Evolutionary conservation across 306 rosid genomes (phyloP), one percentile per base, ranked within the genome.

Genomic region (Cucumis cinereus): DNA sequence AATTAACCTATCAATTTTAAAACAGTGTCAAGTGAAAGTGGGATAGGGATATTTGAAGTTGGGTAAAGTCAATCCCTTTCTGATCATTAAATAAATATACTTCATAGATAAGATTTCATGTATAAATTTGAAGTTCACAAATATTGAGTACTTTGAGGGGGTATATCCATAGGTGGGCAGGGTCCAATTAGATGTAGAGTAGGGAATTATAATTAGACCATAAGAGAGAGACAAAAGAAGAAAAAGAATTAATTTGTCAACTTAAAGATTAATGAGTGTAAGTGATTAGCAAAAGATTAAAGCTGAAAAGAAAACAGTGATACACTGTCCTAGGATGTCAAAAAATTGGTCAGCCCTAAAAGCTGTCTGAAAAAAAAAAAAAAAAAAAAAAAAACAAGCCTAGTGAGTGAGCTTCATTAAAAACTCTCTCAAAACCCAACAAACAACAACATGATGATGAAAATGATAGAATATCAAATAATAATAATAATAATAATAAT

Each of bases 311-410:
- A 13, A 54, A 28, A 76, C 79, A 76, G 79, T 76, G 67, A 58
- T 76, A 49, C 73, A 76, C 35, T 61, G 73, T 76, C 79, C 79
- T 60, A 41, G 70, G 47, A 49, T 72, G 79, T 47, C 10, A 61
- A 30, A 61, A 30, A 19, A 12, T 50, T 61, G 45, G 60, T 61
- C 73, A 76, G 79, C 50, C 8, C 8, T 5, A 76, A 76, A 76
- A 47, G 79, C 60, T 41, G 72, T 76, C 73, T 19, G 67, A 75
- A 58, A 75, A 69, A 13, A 10, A 26, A 2, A 2, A 26, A 26
- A 2, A 26, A 26, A 30, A 30, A 30, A 30, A 26, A 76, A 61
- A 76, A 50, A 19, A 45, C 14, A 16, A 72, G 28, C 26, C 26
- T 14, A 69, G 20, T 68, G 20, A 68, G 70, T 38, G 73, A 75